Percentiles rank a stretch among this genome's conserved stretches.
These are phyloP conservation scores for Schizosaccharomyces octosporus DNA, from an alignment of 805 yeast genomes.

Conservation along the genomic window DNA sequence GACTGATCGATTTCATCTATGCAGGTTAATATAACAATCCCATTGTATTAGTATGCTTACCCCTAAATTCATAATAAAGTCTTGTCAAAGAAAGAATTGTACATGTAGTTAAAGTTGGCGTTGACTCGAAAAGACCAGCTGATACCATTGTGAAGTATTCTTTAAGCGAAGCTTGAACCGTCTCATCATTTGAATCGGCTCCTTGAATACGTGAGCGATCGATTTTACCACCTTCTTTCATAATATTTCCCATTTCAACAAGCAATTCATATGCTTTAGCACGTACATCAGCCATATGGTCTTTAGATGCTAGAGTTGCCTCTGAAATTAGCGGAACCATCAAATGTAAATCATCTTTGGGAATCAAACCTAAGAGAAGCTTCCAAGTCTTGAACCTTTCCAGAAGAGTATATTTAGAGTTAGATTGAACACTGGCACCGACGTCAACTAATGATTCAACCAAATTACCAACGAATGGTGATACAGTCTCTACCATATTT, in stretches of 20 bases:
- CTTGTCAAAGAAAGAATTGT: conserved; percentile 75
- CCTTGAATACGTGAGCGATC: conserved; percentile 10
- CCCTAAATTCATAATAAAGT: conserved; percentile 59
- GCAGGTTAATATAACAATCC: neutral
- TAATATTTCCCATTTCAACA: conserved; percentile 54
- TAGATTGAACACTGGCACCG: neutral
- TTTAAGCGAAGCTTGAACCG: conserved; percentile 39
- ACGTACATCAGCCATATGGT: conserved; percentile 76
- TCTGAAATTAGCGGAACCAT: conserved; percentile 69
- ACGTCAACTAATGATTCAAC: neutral
- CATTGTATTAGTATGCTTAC: conserved; percentile 8
- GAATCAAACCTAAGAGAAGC: conserved; percentile 32
- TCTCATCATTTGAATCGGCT: conserved; percentile 33
- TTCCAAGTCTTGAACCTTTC: neutral
- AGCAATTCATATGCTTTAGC: conserved; percentile 52
- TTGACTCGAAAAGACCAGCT: conserved; percentile 85
- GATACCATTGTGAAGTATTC: conserved; percentile 81
- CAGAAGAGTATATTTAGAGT: neutral
- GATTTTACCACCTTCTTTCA: conserved; percentile 41
- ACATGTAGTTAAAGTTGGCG: conserved; percentile 94
- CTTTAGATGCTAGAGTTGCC: conserved; percentile 71
- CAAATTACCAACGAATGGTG: neutral
- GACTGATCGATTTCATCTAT: conserved; percentile 21
- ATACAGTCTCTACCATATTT: neutral
- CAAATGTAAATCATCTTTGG: conserved; percentile 41